Conservation (phyloP, 768 basidiomycete species). For the Termitomyces sp. region DNA sequence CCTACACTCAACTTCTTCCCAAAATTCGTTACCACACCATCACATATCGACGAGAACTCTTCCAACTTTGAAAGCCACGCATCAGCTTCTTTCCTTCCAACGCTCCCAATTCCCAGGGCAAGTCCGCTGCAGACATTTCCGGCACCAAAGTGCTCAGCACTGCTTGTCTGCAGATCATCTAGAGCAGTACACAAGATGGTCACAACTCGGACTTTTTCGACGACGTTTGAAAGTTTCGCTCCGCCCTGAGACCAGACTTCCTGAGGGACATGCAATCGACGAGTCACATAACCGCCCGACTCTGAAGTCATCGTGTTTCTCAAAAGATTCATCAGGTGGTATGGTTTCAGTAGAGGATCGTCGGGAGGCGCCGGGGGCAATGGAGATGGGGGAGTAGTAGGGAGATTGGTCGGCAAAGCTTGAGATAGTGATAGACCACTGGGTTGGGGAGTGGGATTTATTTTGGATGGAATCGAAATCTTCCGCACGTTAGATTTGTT, state of each 20-base stretch:
- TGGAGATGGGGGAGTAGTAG: constrained; percentile 73
- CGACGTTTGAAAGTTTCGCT: constrained; percentile 73
- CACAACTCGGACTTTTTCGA: constrained; percentile 84
- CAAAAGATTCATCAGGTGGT: constrained; percentile 84
- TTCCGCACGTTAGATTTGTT: constrained; percentile 47
- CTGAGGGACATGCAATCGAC: constrained; percentile 78
- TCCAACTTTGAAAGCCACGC: constrained; percentile 74
- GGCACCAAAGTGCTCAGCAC: constrained; percentile 70
- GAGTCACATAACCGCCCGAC: constrained; percentile 86
- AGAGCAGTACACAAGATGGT: constrained; percentile 73
- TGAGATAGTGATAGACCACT: constrained; percentile 31
- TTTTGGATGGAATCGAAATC: constrained; percentile 54
- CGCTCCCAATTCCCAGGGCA: constrained; percentile 68
- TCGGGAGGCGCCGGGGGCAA: constrained; percentile 67
- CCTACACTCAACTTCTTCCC: constrained; percentile 87
- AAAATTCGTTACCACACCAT: constrained; percentile 73
- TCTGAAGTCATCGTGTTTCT: constrained; percentile 71
- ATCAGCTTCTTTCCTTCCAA: constrained; percentile 74
- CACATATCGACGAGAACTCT: constrained; percentile 74
- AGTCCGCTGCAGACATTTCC: constrained; percentile 74
- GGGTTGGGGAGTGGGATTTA: constrained; percentile 42
- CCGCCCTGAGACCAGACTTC: constrained; percentile 92
- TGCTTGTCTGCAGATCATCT: constrained; percentile 69
- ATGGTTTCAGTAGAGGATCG: constrained; percentile 77
- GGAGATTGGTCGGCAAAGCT: constrained; percentile 49